Conservation (phyloP, 441 rosid species). For the Macaranga tanarius region DNA sequence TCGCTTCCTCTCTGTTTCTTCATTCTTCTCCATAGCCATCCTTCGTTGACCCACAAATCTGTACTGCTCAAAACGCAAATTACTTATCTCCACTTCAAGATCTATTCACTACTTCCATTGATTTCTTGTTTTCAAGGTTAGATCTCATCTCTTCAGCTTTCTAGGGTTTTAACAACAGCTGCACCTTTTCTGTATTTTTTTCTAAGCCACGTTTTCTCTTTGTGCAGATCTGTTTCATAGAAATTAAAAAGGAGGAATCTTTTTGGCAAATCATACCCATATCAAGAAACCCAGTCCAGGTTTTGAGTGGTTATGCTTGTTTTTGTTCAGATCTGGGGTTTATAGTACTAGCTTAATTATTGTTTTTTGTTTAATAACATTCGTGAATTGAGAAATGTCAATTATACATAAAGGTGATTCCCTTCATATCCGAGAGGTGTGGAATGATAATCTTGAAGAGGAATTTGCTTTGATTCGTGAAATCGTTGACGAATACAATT, state of each 20-base stretch:
- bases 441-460: conserved; percentile 58
- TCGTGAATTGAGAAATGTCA: conserved; percentile 40
- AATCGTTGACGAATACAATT: conserved; percentile 48
- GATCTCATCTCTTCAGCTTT: conserved; percentile 27
- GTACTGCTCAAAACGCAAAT: background rate
- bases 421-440: conserved; percentile 66
- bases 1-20: background rate
- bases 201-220: conserved; percentile 4
- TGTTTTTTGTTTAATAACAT: background rate
- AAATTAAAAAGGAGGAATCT: background rate
- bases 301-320: conserved; percentile 34
- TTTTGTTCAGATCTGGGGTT: conserved; percentile 55
- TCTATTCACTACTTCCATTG: conserved; percentile 24
- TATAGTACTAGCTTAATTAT: conserved; percentile 30
- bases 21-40: background rate
- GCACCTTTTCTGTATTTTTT: conserved; percentile 2
- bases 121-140: conserved; percentile 45
- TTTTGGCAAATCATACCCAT: background rate
- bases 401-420: conserved; percentile 36
- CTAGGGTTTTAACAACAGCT: conserved; percentile 1
- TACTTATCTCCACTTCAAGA: conserved; percentile 26
- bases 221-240: conserved; percentile 31
- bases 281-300: conserved; percentile 20
- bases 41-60: conserved; percentile 29
- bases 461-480: conserved; percentile 62